Percentiles rank a stretch among this genome's conserved stretches.
phyloP scores from a whole-genome alignment of 305 asterid species.

The Solanum hybrid region DNA sequence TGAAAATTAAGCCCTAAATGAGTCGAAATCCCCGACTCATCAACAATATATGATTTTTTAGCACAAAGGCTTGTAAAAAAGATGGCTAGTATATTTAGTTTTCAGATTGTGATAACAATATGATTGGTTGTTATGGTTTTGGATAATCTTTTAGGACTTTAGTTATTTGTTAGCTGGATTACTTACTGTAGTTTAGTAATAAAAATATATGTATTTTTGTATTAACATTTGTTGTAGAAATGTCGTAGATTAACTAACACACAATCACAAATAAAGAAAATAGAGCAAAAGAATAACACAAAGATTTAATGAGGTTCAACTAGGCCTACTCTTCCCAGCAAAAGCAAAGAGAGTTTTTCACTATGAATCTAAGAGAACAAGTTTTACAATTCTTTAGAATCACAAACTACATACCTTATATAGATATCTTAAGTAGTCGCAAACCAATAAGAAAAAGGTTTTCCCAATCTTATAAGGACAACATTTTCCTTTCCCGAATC shows the following conservation, averaged over 20 bases:
- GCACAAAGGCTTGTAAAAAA: background rate
- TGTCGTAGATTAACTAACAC: background rate
- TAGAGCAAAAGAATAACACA: background rate
- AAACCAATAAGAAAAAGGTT: background rate
- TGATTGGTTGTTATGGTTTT: background rate
- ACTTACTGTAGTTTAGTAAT: background rate
- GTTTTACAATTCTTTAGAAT: background rate
- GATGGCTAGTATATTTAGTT: background rate
- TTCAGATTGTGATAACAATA: background rate
- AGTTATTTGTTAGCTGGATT: background rate
- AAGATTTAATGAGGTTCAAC: background rate
- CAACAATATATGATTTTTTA: background rate
- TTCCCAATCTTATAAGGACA: background rate
- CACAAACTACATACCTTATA: background rate
- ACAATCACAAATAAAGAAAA: background rate
- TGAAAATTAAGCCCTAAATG: background rate
- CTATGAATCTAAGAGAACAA: background rate
- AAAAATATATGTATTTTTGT: background rate
- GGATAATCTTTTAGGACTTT: background rate
- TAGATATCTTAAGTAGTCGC: background rate
- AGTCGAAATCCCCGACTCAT: background rate
- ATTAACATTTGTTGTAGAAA: background rate
- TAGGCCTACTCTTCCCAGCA: background rate
- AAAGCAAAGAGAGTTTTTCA: background rate
- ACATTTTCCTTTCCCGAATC: background rate